Percentiles rank a stretch among this genome's conserved stretches.
phyloP scores from a whole-genome alignment of 371 early-diverging fungal species.

The Choanephora cucurbitarum region DNA sequence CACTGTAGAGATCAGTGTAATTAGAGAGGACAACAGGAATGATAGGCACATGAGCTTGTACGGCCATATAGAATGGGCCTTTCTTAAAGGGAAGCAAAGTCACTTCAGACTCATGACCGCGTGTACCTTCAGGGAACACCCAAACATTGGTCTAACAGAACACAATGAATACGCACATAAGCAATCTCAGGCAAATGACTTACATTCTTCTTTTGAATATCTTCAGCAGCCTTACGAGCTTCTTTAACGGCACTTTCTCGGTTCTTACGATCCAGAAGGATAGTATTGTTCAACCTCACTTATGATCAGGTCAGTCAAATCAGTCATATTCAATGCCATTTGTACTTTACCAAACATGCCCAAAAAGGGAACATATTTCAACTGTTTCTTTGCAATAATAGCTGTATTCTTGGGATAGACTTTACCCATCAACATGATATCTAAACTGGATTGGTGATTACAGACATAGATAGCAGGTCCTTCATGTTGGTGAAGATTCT shows the following conservation, averaged over 20 bases:
- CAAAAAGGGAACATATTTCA: conserved; percentile 81
- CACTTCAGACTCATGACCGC: conserved; percentile 68
- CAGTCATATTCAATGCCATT: neutral
- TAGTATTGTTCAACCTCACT: conserved; percentile 76
- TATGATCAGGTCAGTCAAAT: too few relatives aligned
- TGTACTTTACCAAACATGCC: conserved; percentile 81
- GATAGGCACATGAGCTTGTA: conserved; percentile 83
- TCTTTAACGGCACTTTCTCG: conserved; percentile 76
- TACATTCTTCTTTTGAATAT: conserved; percentile 64
- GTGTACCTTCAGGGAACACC: conserved; percentile 95
- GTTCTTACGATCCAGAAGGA: conserved; percentile 90
- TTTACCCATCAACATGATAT: conserved; percentile 72
- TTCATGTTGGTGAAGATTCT: conserved; percentile 47
- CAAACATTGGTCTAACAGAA: conserved; percentile 67
- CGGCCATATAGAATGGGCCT: conserved; percentile 91
- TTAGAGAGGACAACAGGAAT: conserved; percentile 87
- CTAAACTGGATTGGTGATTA: conserved; percentile 90
- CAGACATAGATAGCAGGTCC: conserved; percentile 71
- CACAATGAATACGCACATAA: too few relatives aligned
- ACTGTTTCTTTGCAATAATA: conserved; percentile 79
- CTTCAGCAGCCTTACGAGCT: conserved; percentile 76
- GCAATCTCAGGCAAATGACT: too few relatives aligned
- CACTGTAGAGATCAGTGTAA: conserved; percentile 73
- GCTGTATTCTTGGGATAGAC: conserved; percentile 72
- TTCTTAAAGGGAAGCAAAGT: conserved; percentile 91